Evolutionary conservation across 192 early-diverging fungal species (phyloP), one percentile per base, ranked within the genome.

Genomic region (Podila epigama): DNA sequence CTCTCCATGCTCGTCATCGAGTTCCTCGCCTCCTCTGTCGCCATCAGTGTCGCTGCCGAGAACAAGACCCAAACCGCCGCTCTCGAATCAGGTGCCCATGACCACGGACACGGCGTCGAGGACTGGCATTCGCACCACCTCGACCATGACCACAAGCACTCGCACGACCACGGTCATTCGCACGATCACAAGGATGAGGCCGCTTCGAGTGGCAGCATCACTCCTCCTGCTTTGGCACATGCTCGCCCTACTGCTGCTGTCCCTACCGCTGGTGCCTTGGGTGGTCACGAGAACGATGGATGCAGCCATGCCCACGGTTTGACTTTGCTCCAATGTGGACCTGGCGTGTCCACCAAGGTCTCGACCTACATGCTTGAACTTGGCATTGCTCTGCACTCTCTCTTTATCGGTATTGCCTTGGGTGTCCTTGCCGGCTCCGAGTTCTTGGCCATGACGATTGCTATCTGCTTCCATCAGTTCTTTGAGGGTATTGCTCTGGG

Each of bases 381-480:
- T 16, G 89, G 91, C 39, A 91, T 92, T 36, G 83, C 89, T 1
- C 34, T 90, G 52, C 91, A 91, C 66, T 92, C 91, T 20, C 69
- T 92, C 28, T 86, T 92, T 29, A 84, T 92, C 27, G 91, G 91
- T 11, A 82, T 92, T 71, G 82, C 89, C 27, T 63, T 92, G 11
- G 90, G 90, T 12, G 87, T 89, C 6, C 79, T 88, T 0, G 81
- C 85, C 6, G 89, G 87, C 5, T 60, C 70, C 1, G 89, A 87
- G 16, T 92, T 92, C 67, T 84, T 77, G 12, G 84, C 83, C 10
- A 80, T 94, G 13, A 79, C 90, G 34, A 84, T 89, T 37, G 92
- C 93, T 4, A 79, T 94, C 32, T 79, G 87, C 28, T 90, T 93
- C 78, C 92, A 94, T 71, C 93, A 94, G 83, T 83, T 85, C 65